Conservation (phyloP, 345 rosid species). For the Carallia pectinifolia region DNA sequence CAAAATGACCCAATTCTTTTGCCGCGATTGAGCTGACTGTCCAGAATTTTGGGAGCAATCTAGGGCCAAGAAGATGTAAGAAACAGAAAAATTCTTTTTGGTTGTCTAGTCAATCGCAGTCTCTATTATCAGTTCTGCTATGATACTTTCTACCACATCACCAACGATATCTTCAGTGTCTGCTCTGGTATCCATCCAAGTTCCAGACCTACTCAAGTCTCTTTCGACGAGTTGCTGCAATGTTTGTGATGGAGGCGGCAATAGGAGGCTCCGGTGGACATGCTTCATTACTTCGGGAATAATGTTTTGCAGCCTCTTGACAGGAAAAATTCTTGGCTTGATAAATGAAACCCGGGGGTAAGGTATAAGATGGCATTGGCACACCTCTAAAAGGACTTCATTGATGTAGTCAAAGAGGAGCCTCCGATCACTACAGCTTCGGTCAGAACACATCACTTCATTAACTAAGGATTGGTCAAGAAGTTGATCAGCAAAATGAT, state of each 20-base stretch:
- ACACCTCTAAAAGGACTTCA: constrained; percentile 54
- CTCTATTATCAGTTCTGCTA: constrained; percentile 52
- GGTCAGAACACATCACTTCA: constrained; percentile 27
- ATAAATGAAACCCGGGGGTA: constrained; percentile 41
- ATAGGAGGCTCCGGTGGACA: constrained; percentile 46
- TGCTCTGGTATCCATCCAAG: constrained; percentile 47
- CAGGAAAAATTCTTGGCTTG: constrained; percentile 23
- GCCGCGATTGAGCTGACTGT: not conserved
- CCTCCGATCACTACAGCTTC: constrained; percentile 18
- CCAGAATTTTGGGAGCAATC: not conserved
- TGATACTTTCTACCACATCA: constrained; percentile 45
- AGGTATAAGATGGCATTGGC: constrained; percentile 30
- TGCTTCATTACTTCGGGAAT: constrained; percentile 45
- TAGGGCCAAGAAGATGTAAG: not conserved
- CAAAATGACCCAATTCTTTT: not conserved
- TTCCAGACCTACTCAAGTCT: constrained; percentile 48
- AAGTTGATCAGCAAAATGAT: constrained; percentile 34
- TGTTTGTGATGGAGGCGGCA: constrained; percentile 20
- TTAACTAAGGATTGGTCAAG: constrained; percentile 43
- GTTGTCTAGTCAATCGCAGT: constrained; percentile 29
- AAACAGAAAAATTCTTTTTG: constrained; percentile 1
- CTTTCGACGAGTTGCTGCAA: constrained; percentile 42
- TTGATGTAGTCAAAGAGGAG: constrained; percentile 53
- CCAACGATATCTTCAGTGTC: constrained; percentile 46
- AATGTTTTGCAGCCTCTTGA: constrained; percentile 23